Evolutionary conservation across 352 stramenopile species (phyloP), one percentile per base, ranked within the genome.

Genomic region (Elongisporangium anandrum): DNA sequence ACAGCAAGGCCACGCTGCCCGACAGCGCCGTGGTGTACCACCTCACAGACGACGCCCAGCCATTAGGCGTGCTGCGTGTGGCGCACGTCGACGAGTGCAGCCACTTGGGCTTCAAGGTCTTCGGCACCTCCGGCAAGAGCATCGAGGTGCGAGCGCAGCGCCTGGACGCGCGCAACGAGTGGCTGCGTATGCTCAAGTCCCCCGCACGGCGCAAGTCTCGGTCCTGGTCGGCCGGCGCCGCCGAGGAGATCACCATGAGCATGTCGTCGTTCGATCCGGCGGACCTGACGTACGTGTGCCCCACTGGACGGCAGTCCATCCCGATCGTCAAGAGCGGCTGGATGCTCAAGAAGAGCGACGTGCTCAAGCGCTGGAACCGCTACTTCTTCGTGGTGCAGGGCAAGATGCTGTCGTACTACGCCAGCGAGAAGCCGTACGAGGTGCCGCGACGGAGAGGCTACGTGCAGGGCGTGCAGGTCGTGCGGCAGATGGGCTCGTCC

Each of bases 371-470:
- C 38, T 91, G 79, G 81, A 77, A 81, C 45, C 67, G 72, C 15
- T 87, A 90, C 61, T 92, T 90, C 49, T 92, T 89, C 62, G 81
- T 92, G 21, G 53, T 90, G 4, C 79, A 92, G 58, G 81, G 74
- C 24, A 72, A 75, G 4, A 90, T 87, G 77, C 41, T 92, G 29
- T 83, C 75, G 56, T 92, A 90, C 61, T 90, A 92, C 61, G 67
- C 79, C 16, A 87, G 64, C 26, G 79, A 92, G 61, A 86, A 85
- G 68, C 73, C 81, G n/a, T 87, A 92, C 56, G 79, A 84, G 9
- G 81, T 92, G 53, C 81, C 81, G 7, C 62, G 74, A 6, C 79
- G 79, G 39, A 55, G 81, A 34, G 81, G 77, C 9, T 92, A 92
- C 65, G 71, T 92, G 20, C 64, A 76, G 45, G 54, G 64, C 23